A percentile compares a stretch with the other conserved stretches of the same genome.
Evolutionary conservation across 1,284 basidiomycete genomes (phyloP).

Genomic region (Abortiporus biennis): DNA sequence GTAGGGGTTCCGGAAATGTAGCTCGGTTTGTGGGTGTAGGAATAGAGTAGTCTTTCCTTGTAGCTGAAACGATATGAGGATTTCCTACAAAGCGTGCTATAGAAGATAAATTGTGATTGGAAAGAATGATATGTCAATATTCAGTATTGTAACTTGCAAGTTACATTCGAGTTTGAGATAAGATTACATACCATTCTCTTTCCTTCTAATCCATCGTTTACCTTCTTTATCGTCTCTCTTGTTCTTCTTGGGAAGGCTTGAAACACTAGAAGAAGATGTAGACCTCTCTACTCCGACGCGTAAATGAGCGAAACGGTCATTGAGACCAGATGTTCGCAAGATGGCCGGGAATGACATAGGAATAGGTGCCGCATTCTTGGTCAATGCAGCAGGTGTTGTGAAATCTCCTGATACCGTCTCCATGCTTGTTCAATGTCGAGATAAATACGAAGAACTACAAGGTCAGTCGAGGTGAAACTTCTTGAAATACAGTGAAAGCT

Average conservation of each 20-base stretch:
- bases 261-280: constrained; percentile 12
- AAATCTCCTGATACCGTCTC: no score
- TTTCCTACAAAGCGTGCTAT: constrained; percentile 66
- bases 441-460: no score
- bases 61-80: constrained; percentile 58
- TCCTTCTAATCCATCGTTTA: constrained; percentile 67
- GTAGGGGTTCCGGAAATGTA: constrained; percentile 74
- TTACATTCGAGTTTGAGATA: no score
- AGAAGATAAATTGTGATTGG: background rate
- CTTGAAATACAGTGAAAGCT: no score
- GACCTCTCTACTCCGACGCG: constrained; percentile 16
- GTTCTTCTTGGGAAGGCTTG: constrained; percentile 35
- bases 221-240: constrained; percentile 58
- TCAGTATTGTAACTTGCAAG: background rate
- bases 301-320: constrained; percentile 48
- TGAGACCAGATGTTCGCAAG: constrained; percentile 50
- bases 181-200: constrained; percentile 66
- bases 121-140: constrained; percentile 1
- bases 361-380: no score
- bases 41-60: constrained; percentile 46
- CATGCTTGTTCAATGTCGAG: no score
- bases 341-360: constrained; percentile 67
- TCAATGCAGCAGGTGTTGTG: no score
- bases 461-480: no score
- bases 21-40: constrained; percentile 36